phyloP scores from a whole-genome alignment of 495 filamentous ascomycete species.

The Neurospora pannonica region DNA sequence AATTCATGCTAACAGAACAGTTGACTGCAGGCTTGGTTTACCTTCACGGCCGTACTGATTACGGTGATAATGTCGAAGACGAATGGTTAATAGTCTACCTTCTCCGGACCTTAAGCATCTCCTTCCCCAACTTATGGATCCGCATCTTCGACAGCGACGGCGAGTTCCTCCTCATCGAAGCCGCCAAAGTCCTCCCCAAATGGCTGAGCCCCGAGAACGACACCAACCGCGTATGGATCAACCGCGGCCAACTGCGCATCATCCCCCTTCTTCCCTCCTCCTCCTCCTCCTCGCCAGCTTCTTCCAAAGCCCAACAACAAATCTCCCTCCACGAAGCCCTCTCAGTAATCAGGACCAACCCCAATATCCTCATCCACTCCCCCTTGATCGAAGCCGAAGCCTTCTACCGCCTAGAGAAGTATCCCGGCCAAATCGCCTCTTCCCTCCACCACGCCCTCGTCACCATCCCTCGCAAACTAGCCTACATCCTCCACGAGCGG shows the following conservation, averaged over 20 bases:
- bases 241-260: constrained; percentile 62
- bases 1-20: neutral
- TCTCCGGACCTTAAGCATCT: constrained; percentile 64
- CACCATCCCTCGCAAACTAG: constrained; percentile 71
- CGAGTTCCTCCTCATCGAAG: constrained; percentile 91
- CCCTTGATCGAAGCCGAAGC: constrained; percentile 74
- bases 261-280: constrained; percentile 44
- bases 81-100: constrained; percentile 95
- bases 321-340: constrained; percentile 53
- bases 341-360: constrained; percentile 42
- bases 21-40: constrained; percentile 29
- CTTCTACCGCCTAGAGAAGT: constrained; percentile 76
- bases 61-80: constrained; percentile 88
- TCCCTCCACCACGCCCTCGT: constrained; percentile 63
- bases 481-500: constrained; percentile 65
- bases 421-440: constrained; percentile 60
- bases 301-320: constrained; percentile 24
- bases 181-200: constrained; percentile 73
- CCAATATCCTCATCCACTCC: constrained; percentile 50
- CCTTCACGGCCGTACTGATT: constrained; percentile 68
- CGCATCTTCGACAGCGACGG: constrained; percentile 80
- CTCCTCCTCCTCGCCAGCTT: constrained; percentile 1
- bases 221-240: constrained; percentile 75
- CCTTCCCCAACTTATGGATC: constrained; percentile 70
- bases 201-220: constrained; percentile 93